A percentile compares a stretch with the other conserved stretches of the same genome.
phyloP scores from a whole-genome alignment of 306 rosid genomes.

The Prinsepia uniflora region DNA sequence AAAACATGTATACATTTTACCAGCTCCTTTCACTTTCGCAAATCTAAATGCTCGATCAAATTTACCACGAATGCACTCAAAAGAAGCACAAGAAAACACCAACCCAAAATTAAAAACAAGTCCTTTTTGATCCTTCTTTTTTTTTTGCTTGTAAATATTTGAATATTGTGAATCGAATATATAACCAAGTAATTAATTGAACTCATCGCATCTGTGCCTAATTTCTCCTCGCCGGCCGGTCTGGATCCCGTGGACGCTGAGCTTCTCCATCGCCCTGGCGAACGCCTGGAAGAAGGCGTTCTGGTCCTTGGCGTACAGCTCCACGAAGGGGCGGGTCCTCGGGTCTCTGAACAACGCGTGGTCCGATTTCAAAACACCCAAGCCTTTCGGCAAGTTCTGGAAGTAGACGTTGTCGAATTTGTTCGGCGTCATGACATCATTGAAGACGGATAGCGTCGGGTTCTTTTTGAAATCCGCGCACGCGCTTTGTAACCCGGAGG shows the following conservation, averaged over 20 bases:
- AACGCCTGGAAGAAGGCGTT: conserved; percentile 53
- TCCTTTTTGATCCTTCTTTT: background rate
- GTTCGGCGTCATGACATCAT: conserved; percentile 79
- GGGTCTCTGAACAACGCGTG: conserved; percentile 52
- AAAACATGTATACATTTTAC: conserved; percentile 24
- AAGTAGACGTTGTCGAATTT: conserved; percentile 74
- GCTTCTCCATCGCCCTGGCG: conserved; percentile 67
- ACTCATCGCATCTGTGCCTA: conserved; percentile 74
- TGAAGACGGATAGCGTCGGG: conserved; percentile 76
- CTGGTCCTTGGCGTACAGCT: conserved; percentile 49
- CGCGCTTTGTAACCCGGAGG: conserved; percentile 46
- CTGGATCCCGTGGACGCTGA: conserved; percentile 48
- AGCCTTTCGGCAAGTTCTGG: conserved; percentile 68
- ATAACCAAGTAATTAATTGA: conserved; percentile 48
- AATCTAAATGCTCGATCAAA: background rate
- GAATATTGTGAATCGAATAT: background rate
- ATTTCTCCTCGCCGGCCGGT: conserved; percentile 77
- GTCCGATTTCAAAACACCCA: conserved; percentile 74
- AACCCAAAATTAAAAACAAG: background rate
- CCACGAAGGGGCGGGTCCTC: conserved; percentile 53
- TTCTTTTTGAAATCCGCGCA: conserved; percentile 49
- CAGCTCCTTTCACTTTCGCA: conserved; percentile 6
- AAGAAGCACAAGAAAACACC: background rate
- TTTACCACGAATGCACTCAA: background rate
- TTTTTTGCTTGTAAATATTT: background rate